Evolutionary conservation across 805 yeast species (phyloP).

Genomic region (Yarrowia alimentaria): DNA sequence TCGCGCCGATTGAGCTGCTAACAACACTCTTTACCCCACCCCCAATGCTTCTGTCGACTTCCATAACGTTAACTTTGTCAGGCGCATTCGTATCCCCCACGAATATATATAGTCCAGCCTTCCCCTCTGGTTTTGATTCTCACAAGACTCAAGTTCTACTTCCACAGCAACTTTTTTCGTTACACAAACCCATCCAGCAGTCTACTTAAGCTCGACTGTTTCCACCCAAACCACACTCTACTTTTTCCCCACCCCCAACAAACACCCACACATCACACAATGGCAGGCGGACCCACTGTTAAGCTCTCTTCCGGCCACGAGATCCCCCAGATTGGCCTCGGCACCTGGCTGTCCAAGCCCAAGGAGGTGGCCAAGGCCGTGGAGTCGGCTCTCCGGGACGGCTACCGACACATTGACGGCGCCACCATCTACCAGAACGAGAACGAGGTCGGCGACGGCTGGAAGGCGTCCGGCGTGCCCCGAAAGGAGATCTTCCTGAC

Average conservation of each 20-base stretch:
- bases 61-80: slow-evolving; percentile 22
- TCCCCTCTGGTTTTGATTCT: no score
- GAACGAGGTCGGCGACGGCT: slow-evolving; percentile 53
- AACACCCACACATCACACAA: not conserved
- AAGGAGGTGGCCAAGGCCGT: slow-evolving; percentile 40
- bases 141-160: no score
- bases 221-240: not conserved
- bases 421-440: slow-evolving; percentile 60
- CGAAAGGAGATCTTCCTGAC: slow-evolving; percentile 46
- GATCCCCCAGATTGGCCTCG: slow-evolving; percentile 56
- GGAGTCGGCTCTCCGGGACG: slow-evolving; percentile 48
- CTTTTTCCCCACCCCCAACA: not conserved
- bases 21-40: no score
- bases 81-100: not conserved
- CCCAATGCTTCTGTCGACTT: slow-evolving; percentile 14
- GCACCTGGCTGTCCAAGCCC: slow-evolving; percentile 48
- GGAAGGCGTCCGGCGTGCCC: slow-evolving; percentile 57
- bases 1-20: no score
- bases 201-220: slow-evolving; percentile 7
- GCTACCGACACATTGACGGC: slow-evolving; percentile 64
- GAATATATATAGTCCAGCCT: slow-evolving; percentile 2
- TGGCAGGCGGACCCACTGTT: slow-evolving; percentile 29
- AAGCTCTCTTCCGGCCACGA: slow-evolving; percentile 45
- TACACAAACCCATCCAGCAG: not conserved
- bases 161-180: no score